Base-by-base conservation (phyloP, 169 alveolate genomes). In the Neospora caninum region DNA sequence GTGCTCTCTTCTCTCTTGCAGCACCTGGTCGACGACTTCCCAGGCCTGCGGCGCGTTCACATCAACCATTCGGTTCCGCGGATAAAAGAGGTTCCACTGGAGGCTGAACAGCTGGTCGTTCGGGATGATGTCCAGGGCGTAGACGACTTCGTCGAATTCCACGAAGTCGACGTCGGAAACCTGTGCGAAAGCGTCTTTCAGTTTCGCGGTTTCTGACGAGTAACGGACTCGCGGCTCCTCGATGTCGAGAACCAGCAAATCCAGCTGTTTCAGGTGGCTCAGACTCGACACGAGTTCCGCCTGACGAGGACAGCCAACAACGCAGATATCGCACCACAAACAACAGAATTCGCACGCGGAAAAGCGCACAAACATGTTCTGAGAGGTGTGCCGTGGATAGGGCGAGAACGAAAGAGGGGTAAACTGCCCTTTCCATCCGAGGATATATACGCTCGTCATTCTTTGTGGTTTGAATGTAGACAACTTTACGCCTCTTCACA, bases 71-170 rank as follows among this genome's bases (percentile, higher is more conserved):
- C 93, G 88, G 67, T 39, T 29, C 9, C 64, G 45, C 31, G 86
- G 80, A 49, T 89, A 39, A 7, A 10, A 10, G 10, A 89, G 93
- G n/a, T 49, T 82, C 93, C 93, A 89, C 93, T 89, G 93, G 38
- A 80, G 87, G 34, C 80, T 43, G 73, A 89, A 89, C 20, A 69
- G 39, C 43, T 70, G 64, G 54, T 91, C 94, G 31, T 91, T 91
- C 18, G 94, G 94, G 20, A 27, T 43, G 7, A n/a, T 38, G 4
- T 91, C 91, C 89, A 82, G 25, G 4, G 89, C 89, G 64, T 82
- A 82, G 53, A 82, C 89, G 25, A 82, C 89, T 42, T 82, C 67
- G 89, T 82, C 89, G 31, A 82, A 38, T 29, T 82, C 89, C 31
- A 82, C 89, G 64, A 82, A 82, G 25, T 82, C 89, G 6, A 82